Base-by-base conservation (phyloP, 768 basidiomycete species). In the Amanita jacksonii region DNA sequence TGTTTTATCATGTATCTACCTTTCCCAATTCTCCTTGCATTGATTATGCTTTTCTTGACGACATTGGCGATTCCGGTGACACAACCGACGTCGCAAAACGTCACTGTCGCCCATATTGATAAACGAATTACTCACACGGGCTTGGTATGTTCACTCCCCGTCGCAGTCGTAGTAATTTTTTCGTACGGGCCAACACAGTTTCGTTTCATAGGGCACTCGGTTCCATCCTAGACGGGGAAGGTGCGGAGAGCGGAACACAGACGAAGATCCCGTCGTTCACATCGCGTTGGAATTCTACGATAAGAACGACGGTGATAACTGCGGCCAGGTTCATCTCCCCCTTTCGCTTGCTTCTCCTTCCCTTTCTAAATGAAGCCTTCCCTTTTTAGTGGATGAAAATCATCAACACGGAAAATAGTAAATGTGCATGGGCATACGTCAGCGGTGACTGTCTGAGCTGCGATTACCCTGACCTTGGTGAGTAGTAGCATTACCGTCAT, bases 401-500 rank as follows among this genome's bases (percentile, higher is more conserved):
- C 53, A 71, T 69, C 34, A 79, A 81, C 64, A 70, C 65, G n/a
- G 63, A 57, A 15, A 81, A 72, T 48, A 72, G 72, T 48, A 62
- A 70, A 47, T 62, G 48, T 28, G 70, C 68, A 19, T 73, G 68
- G 45, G 79, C 70, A 37, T 60, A 60, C 48, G 68, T 71, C 43
- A 66, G 66, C 25, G 84, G 85, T 57, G 68, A 69, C 56, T 86
- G 84, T 61, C 59, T 63, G 23, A 60, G 71, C 16, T 86, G 84
- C 57, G 63, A 54, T 25, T 47, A 64, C 0, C 50, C 54, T 47
- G 75, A 77, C 54, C 61, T 86, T 49, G 84, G n/a, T n/a, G n/a
- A n/a, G n/a, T n/a, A n/a, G n/a, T 18, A 23, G 7, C 15, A 25
- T 12, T 20, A 31, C 60, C 27, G 43, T 13, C 15, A 9, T 46